Base-by-base conservation (phyloP, 2,329 filamentous ascomycete genomes). In the Leptographium galeiforme region DNA sequence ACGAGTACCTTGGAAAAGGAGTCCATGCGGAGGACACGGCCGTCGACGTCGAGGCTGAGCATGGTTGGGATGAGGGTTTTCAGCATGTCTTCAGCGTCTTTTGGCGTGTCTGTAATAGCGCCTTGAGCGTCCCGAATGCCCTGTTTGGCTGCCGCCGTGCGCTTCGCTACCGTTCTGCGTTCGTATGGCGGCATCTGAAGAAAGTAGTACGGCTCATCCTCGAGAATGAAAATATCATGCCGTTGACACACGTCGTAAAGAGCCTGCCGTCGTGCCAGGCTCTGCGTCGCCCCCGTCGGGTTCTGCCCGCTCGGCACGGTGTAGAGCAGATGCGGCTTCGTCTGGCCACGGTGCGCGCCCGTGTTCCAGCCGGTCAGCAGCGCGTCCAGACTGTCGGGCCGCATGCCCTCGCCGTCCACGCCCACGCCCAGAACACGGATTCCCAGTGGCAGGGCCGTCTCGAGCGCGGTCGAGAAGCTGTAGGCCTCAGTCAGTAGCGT, bases 201-300 rank as follows among this genome's bases (percentile, higher is more conserved):
- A 71, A 91, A 95, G 70, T 94, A 95, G 71, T 95, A 95, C 1
- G 90, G 90, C 66, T 95, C 90, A 64, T 95, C 90, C 70, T 96
- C 90, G 60, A 95, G 72, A 63, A 96, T 90, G 70, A 80, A 85
- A 43, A 95, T 63, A 63, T 95, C 87, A 67, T 95, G 88, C 70
- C 88, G 89, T 65, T 85, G 84, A 36, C 84, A 86, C 14, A 95
- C 77, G 39, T 73, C 73, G 68, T 95, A 95, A 47, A 95, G 75
- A 25, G 81, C 85, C 58, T 75, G 74, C 52, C 89, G 75, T 54
- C 90, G 75, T 63, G 81, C 72, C 6, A 69, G 66, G 43, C 82
- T 76, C 66, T 91, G 87, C 4, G 89, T 95, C 12, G 89, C 84
- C 10, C 90, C 90, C 0, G 89, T 95, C 0, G 90, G 90, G 66